Evolutionary conservation across 192 early-diverging fungal genomes (phyloP), one percentile per base, ranked within the genome.

Genomic region (Entomortierella parvispora): DNA sequence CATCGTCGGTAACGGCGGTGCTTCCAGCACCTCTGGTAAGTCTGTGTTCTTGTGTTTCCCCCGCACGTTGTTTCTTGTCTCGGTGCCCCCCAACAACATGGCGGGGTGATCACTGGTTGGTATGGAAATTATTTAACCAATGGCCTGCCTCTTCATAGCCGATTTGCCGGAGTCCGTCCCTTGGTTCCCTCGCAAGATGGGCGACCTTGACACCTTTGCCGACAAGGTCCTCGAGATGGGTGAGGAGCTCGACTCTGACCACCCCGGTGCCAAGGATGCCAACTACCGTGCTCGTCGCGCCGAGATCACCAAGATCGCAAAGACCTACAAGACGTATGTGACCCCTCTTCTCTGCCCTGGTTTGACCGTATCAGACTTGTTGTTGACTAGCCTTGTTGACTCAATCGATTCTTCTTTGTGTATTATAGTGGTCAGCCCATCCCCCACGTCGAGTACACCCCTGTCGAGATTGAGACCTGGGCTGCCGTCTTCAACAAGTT

Each of bases 141-240:
- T 70, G 25, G 6, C 20, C 22, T 43, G 22, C 44, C 18, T 20
- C 54, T 63, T 62, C 51, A 20, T 67, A 61, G 54, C 17, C 20
- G 75, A 68, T 12, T 44, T 77, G 43, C 59, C 72, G 28, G 72
- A 80, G 52, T 84, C 69, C 12, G 88, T 90, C 40, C 94, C 94
- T 26, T 99, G 97, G 97, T 99, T 97, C 80, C 97, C 97, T 33
- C 91, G 95, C 63, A 96, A 95, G 81, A 88, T 94, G 67, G 70
- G 89, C 9, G 97, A 99, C 69, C 83, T 99, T 55, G 97, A 99
- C 70, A 86, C 88, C 3, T 99, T 96, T 87, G 92, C 94, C 0
- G 93, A 95, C 43, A 93, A 94, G 68, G 95, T 96, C 15, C 85
- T 97, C 69, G 92, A 93, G 76, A 96, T 95, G 87, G 96, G 96